Conservation (phyloP, 495 filamentous ascomycete species). For the Penicillium ochrochloron region DNA sequence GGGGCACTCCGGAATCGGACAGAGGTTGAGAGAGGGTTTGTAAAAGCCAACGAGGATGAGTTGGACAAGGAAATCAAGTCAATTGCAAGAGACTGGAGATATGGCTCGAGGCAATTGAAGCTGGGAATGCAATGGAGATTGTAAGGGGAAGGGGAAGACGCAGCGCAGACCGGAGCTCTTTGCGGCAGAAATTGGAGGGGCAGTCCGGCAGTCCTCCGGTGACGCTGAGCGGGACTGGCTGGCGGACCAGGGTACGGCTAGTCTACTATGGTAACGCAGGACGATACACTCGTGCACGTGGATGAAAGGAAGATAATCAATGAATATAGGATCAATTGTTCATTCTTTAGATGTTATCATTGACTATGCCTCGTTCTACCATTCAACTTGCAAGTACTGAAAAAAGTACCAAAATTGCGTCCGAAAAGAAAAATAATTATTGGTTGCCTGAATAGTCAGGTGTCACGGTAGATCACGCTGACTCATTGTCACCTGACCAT, state of each 20-base stretch:
- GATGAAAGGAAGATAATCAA: background rate
- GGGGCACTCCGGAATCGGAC: constrained; percentile 30
- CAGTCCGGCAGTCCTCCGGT: constrained; percentile 9
- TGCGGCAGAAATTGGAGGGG: constrained; percentile 40
- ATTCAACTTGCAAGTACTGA: background rate
- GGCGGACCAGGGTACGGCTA: background rate
- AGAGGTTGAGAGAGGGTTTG: background rate
- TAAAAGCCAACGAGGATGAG: background rate
- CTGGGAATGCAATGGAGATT: constrained; percentile 7
- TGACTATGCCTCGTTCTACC: background rate
- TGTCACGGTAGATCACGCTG: constrained; percentile 18
- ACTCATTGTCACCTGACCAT: constrained; percentile 18
- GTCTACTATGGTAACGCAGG: background rate
- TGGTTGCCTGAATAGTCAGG: constrained; percentile 22
- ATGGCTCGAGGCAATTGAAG: constrained; percentile 11
- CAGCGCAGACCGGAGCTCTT: constrained; percentile 23
- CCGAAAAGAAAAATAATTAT: background rate
- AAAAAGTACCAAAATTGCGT: background rate
- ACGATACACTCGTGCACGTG: constrained; percentile 1
- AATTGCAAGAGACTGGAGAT: constrained; percentile 19
- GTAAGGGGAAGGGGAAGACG: constrained; percentile 4
- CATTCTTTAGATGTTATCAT: background rate
- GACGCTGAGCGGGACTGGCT: background rate
- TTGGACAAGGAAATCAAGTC: constrained; percentile 5
- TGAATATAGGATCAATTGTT: background rate